phyloP scores from a whole-genome alignment of 176 grass and related monocot species.

The Cymbopogon citratus region DNA sequence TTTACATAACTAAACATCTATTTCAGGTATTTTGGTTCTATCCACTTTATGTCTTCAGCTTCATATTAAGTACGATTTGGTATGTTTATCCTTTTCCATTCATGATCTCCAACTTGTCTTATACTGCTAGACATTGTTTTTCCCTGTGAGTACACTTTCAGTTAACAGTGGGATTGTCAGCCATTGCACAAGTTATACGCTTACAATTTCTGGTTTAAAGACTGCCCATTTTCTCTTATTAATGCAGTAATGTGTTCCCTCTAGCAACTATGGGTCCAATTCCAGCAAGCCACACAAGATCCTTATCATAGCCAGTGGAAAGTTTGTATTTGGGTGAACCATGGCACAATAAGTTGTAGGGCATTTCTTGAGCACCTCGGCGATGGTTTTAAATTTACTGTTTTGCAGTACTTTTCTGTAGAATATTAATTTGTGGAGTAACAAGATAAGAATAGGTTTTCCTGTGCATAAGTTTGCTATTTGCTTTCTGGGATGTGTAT shows the following conservation, averaged over 20 bases:
- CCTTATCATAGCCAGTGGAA: not conserved
- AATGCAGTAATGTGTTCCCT: not conserved
- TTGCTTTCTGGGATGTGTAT: not conserved
- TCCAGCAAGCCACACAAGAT: not conserved
- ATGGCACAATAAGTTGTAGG: conserved; percentile 1
- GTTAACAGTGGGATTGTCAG: conserved; percentile 10
- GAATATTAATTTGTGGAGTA: not conserved
- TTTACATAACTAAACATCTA: conserved; percentile 21
- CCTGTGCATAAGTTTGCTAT: not conserved
- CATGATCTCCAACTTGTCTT: not conserved
- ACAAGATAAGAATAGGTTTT: not conserved
- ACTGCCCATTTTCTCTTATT: not conserved
- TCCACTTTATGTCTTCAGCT: conserved; percentile 91
- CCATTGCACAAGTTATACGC: not conserved
- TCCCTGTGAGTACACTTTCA: conserved; percentile 9
- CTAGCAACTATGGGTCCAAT: conserved; percentile 2
- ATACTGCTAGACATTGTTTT: not conserved
- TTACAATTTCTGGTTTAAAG: conserved; percentile 5
- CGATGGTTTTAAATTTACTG: not conserved
- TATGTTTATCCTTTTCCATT: conserved; percentile 37
- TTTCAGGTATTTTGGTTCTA: conserved; percentile 98
- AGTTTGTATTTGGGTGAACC: not conserved
- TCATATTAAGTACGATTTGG: conserved; percentile 81
- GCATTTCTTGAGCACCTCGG: not conserved
- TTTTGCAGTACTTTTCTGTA: not conserved